Conservation (phyloP, 2,329 filamentous ascomycete species). For the Cladobotryum mycophilum region DNA sequence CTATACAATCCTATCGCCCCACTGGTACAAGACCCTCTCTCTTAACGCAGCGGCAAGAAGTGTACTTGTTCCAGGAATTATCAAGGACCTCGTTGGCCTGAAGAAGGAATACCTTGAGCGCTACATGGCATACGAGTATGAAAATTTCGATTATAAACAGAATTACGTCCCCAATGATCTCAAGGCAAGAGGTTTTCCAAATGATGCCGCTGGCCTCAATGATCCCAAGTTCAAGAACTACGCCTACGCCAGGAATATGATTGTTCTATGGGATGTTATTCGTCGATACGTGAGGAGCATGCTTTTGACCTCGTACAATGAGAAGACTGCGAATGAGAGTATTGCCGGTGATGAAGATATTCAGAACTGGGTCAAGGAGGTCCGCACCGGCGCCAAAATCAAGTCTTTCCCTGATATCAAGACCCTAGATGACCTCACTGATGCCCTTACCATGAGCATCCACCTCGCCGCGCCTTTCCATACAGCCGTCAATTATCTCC, state of each 20-base stretch:
- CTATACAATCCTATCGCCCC: constrained; percentile 37
- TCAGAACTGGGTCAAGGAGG: constrained; percentile 34
- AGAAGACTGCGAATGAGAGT: constrained; percentile 24
- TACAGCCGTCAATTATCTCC: constrained; percentile 45
- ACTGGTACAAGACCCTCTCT: constrained; percentile 45
- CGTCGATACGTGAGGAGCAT: constrained; percentile 33
- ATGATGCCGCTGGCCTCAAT: constrained; percentile 23
- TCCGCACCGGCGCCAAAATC: constrained; percentile 33
- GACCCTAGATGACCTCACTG: constrained; percentile 35
- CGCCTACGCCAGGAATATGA: constrained; percentile 40
- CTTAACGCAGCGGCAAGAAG: constrained; percentile 41
- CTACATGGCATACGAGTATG: constrained; percentile 35
- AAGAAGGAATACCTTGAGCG: constrained; percentile 28
- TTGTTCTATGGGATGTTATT: constrained; percentile 34
- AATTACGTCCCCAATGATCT: constrained; percentile 43
- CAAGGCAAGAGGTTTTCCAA: constrained; percentile 35
- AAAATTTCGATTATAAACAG: constrained; percentile 37
- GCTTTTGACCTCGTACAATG: constrained; percentile 22
- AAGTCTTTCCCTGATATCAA: constrained; percentile 36
- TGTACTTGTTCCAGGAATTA: constrained; percentile 38
- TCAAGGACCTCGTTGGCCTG: constrained; percentile 37
- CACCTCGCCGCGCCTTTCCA: constrained; percentile 45
- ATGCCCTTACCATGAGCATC: constrained; percentile 46
- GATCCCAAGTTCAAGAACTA: constrained; percentile 43
- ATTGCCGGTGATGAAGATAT: constrained; percentile 21